These are phyloP conservation scores for Lodderomyces margitis DNA, from an alignment of 1,139 yeast genomes.

Conservation along the genomic window DNA sequence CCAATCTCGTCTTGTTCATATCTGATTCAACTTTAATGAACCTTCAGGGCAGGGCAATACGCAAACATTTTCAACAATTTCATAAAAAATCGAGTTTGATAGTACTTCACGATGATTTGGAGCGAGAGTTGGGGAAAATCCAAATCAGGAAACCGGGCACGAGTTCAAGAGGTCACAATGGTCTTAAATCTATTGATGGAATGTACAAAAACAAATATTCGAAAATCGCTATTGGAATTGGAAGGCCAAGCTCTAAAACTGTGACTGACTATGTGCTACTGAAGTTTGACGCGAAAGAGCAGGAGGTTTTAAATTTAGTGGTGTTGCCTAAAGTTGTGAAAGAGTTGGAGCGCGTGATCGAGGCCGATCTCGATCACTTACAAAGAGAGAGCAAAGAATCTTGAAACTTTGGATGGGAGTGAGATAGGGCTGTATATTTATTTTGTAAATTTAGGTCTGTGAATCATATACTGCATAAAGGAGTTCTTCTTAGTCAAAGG, in stretches of 20 bases:
- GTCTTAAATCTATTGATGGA: slow-evolving; percentile 56
- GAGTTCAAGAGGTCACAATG: slow-evolving; percentile 78
- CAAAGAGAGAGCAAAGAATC: neutral
- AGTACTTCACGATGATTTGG: slow-evolving; percentile 75
- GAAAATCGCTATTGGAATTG: slow-evolving; percentile 71
- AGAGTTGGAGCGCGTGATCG: slow-evolving; percentile 34
- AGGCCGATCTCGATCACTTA: neutral
- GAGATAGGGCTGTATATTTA: neutral
- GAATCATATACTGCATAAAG: too few relatives aligned
- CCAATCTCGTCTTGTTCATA: slow-evolving; percentile 32
- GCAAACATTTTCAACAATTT: slow-evolving; percentile 45
- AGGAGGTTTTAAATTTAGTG: slow-evolving; percentile 27
- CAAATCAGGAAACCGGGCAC: slow-evolving; percentile 57
- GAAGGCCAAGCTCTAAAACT: slow-evolving; percentile 50
- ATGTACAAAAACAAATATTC: slow-evolving; percentile 40
- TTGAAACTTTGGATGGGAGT: neutral
- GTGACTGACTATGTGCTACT: slow-evolving; percentile 66
- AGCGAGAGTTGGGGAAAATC: slow-evolving; percentile 59
- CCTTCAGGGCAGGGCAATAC: slow-evolving; percentile 54
- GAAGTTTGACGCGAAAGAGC: slow-evolving; percentile 39
- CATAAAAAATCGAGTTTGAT: slow-evolving; percentile 33
- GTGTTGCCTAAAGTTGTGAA: slow-evolving; percentile 39
- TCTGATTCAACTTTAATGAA: slow-evolving; percentile 64
- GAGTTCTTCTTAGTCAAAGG: too few relatives aligned
- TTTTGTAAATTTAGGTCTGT: too few relatives aligned